phyloP scores from a whole-genome alignment of 306 rosid genomes.

The Alnus rubra region DNA sequence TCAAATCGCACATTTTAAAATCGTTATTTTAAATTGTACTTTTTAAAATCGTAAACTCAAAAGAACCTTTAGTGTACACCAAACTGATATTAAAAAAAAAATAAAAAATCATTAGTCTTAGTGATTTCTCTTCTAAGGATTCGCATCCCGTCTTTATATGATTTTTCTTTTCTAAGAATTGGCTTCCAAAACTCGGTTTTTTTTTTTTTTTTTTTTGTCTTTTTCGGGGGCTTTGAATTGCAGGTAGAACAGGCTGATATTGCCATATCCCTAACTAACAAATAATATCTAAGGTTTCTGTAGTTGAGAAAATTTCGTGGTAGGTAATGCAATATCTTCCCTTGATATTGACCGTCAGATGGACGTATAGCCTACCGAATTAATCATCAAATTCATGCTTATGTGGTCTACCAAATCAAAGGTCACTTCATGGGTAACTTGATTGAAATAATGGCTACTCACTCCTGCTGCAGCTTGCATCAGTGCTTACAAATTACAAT shows the following conservation, averaged over 20 bases:
- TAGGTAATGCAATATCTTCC: background rate
- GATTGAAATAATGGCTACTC: background rate
- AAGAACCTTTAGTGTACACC: too few species aligned
- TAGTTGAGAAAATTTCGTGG: background rate
- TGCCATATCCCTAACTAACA: background rate
- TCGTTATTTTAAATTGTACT: too few species aligned
- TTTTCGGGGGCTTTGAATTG: slow-evolving; percentile 3
- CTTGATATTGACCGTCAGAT: background rate
- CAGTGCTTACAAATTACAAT: background rate
- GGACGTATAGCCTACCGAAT: background rate
- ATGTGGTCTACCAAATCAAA: background rate
- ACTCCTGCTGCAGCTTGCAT: background rate
- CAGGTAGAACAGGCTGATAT: background rate
- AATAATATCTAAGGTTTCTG: background rate
- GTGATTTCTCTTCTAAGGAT: too few species aligned
- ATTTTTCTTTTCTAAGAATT: background rate
- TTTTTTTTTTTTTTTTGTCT: background rate
- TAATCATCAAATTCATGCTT: background rate
- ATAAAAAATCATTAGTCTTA: too few species aligned
- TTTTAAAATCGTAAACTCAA: too few species aligned
- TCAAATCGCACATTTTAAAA: too few species aligned
- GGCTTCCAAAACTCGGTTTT: too few species aligned
- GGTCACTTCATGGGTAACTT: background rate
- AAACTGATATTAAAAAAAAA: too few species aligned
- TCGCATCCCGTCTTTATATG: background rate